Percentiles rank a stretch among this genome's conserved stretches.
These are phyloP conservation scores for Mortierella sp. DNA, from an alignment of 371 early-diverging fungal species.

Conservation along the genomic window DNA sequence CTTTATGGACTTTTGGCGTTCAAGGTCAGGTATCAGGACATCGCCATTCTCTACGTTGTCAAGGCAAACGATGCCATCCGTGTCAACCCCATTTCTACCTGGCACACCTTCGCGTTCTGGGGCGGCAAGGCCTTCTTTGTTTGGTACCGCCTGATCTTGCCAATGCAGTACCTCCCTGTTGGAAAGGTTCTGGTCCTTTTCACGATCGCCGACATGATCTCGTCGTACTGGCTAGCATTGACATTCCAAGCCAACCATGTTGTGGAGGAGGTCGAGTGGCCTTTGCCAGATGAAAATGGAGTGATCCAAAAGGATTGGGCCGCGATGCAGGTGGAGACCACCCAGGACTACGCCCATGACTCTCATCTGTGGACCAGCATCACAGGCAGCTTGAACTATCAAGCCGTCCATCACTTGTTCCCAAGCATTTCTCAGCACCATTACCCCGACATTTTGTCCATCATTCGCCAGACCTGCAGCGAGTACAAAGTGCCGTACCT, in stretches of 20 bases:
- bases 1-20: slow-evolving; percentile 63
- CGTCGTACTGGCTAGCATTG: slow-evolving; percentile 65
- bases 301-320: slow-evolving; percentile 66
- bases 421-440: slow-evolving; percentile 66
- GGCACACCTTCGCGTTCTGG: slow-evolving; percentile 63
- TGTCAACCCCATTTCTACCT: slow-evolving; percentile 58
- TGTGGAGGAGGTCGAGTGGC: slow-evolving; percentile 64
- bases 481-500: slow-evolving; percentile 61
- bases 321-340: slow-evolving; percentile 66
- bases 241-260: slow-evolving; percentile 75
- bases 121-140: slow-evolving; percentile 67
- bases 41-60: slow-evolving; percentile 58
- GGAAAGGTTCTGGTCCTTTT: slow-evolving; percentile 54
- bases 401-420: slow-evolving; percentile 70
- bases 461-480: slow-evolving; percentile 59
- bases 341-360: slow-evolving; percentile 71
- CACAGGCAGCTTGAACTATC: slow-evolving; percentile 68
- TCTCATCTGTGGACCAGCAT: slow-evolving; percentile 61
- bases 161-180: slow-evolving; percentile 50
- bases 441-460: slow-evolving; percentile 60
- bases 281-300: slow-evolving; percentile 58
- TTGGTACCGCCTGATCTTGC: slow-evolving; percentile 60
- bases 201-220: slow-evolving; percentile 57
- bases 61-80: slow-evolving; percentile 60
- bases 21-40: slow-evolving; percentile 67